These are phyloP conservation scores for Punctularia strigosozonata DNA, from an alignment of 768 basidiomycete species.

Conservation along the genomic window DNA sequence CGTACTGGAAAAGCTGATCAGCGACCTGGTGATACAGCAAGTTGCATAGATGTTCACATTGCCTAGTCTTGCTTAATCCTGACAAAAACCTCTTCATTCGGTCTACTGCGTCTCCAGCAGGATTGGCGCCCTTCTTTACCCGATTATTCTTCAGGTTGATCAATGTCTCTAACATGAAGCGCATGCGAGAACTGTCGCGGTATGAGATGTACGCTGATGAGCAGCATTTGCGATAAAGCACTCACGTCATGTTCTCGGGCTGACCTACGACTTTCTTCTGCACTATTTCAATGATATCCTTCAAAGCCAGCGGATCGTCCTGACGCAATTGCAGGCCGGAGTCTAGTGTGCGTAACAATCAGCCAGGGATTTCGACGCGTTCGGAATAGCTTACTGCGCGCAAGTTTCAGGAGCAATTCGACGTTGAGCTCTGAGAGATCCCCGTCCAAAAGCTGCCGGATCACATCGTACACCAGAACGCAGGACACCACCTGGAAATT, in stretches of 20 bases:
- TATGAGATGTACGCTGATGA: background rate
- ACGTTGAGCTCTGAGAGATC: constrained; percentile 69
- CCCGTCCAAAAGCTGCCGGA: constrained; percentile 57
- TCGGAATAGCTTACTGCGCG: constrained; percentile 47
- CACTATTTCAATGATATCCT: constrained; percentile 80
- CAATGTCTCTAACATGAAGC: constrained; percentile 93
- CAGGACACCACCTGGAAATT: constrained; percentile 93
- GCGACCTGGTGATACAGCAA: background rate
- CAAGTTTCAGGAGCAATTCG: constrained; percentile 76
- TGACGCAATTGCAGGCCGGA: constrained; percentile 86
- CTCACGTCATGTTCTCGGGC: constrained; percentile 40
- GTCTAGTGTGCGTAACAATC: constrained; percentile 30
- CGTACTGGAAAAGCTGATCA: constrained; percentile 39
- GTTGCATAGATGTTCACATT: constrained; percentile 15
- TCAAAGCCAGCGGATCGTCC: constrained; percentile 87
- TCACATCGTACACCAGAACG: constrained; percentile 81
- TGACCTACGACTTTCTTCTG: constrained; percentile 54
- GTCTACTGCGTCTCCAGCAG: constrained; percentile 65
- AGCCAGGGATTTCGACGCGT: background rate
- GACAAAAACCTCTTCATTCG: constrained; percentile 83
- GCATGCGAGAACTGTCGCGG: constrained; percentile 63
- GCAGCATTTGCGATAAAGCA: background rate
- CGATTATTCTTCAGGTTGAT: constrained; percentile 91
- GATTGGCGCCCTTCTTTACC: constrained; percentile 51
- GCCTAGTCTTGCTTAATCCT: constrained; percentile 63